These are phyloP conservation scores for Stylosanthes scabra DNA, from an alignment of 331 rosid genomes.

Conservation along the genomic window DNA sequence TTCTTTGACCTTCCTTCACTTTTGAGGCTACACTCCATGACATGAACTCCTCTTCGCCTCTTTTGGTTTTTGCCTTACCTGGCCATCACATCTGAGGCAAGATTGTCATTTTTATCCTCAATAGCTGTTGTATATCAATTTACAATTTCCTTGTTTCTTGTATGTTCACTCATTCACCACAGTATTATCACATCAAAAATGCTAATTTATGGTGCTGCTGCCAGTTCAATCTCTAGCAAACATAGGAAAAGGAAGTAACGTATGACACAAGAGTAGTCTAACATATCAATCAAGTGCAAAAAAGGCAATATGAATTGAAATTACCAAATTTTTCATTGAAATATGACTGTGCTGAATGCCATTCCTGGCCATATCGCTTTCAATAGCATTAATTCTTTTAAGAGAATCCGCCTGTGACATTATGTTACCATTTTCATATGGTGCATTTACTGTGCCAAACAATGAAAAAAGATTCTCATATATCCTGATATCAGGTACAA, in stretches of 20 bases:
- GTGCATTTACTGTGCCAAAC: constrained; percentile 81
- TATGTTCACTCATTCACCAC: not conserved
- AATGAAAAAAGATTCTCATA: constrained; percentile 75
- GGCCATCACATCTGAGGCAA: constrained; percentile 5
- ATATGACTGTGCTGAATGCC: constrained; percentile 67
- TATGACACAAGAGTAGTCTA: constrained; percentile 3
- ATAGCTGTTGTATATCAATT: too few relatives aligned
- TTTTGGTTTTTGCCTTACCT: not conserved
- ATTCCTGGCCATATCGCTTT: constrained; percentile 70
- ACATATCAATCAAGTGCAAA: constrained; percentile 24
- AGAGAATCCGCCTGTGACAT: constrained; percentile 66
- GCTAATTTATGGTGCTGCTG: constrained; percentile 2
- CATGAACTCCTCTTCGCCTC: not conserved
- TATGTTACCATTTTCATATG: constrained; percentile 68
- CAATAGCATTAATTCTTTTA: constrained; percentile 73
- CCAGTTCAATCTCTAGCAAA: not conserved
- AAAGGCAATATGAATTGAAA: constrained; percentile 33
- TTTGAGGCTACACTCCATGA: constrained; percentile 4
- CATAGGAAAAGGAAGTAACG: not conserved
- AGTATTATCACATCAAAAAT: not conserved
- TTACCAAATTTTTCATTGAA: constrained; percentile 76
- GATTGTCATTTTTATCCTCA: not conserved
- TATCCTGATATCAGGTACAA: constrained; percentile 73
- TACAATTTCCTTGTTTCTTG: too few relatives aligned
- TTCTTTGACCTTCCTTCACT: constrained; percentile 10